Base-by-base conservation (phyloP, 371 early-diverging fungal genomes). In the Rhizopus microsporus region DNA sequence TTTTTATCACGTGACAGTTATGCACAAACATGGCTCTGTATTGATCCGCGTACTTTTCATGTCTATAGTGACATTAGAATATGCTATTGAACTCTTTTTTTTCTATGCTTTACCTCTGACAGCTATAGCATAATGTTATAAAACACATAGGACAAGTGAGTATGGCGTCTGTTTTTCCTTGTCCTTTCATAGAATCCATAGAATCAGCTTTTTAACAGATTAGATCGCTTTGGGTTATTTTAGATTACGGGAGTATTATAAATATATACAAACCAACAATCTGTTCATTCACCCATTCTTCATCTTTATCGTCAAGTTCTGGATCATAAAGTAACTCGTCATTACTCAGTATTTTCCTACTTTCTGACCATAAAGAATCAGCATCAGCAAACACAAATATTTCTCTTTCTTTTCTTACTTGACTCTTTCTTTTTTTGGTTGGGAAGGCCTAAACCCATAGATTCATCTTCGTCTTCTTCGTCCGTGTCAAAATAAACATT, bases 11-110 rank as follows among this genome's bases (percentile, higher is more conserved):
- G 29, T 78, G 65, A 53, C 87, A 87, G 57, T 83, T 78, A 47
- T 79, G 80, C 0, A 87, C 87, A 71, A 89, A 89, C 82, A 89
- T 87, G 49, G 89, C 89, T 39, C 89, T 71, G 61, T 79, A 89
- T 53, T 89, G 89, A 49, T 81, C 75, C 10, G 73, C 63, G 65
- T 85, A 88, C 30, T 53, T 38, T 6, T 83, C 84, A 56, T 89
- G 89, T 54, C 88, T 82, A 61, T 2, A 52, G 54, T n/a, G 56
- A 16, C 10, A 33, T 39, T 8, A 52, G 47, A 2, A 23, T 40
- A 17, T 37, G 10, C 39, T 12, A 54, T 13, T 13, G 34, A 5
- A 13, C 31, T 42, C 10, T 42, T 17, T n/a, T 32, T 23, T 51
- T 16, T 2, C 40, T 32, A 1, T 16, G 23, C 15, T 57, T 46